Conservation (phyloP, 164 flowering plant genomes). For the Liriodendron chinense region DNA sequence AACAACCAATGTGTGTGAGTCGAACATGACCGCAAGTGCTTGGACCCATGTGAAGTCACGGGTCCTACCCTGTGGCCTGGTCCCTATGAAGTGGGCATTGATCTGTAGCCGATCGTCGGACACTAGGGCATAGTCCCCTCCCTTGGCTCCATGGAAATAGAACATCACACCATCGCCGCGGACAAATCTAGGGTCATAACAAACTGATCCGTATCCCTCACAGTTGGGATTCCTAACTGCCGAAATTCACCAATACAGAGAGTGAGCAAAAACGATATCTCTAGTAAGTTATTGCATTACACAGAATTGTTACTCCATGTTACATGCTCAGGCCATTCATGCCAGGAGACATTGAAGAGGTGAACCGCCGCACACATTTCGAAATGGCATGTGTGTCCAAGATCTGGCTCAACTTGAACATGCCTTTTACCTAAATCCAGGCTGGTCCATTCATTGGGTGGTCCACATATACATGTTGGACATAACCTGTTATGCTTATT, state of each 20-base stretch:
- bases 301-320: too few relatives aligned
- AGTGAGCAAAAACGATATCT: neutral
- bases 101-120: conserved; percentile 56
- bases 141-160: conserved; percentile 73
- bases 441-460: too few relatives aligned
- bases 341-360: too few relatives aligned
- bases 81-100: conserved; percentile 67
- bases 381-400: too few relatives aligned
- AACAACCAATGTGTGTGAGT: conserved; percentile 48
- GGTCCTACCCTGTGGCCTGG: conserved; percentile 51
- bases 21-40: conserved; percentile 62
- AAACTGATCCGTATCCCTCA: conserved; percentile 58
- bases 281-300: neutral
- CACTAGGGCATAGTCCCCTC: conserved; percentile 60
- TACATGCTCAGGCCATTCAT: too few relatives aligned
- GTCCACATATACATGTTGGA: too few relatives aligned
- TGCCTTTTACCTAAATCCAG: too few relatives aligned
- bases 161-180: conserved; percentile 82
- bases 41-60: conserved; percentile 82
- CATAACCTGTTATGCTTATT: neutral
- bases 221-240: conserved; percentile 55
- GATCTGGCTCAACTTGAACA: too few relatives aligned
- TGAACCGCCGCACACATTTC: too few relatives aligned
- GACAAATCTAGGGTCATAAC: conserved; percentile 65
- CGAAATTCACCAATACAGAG: neutral